phyloP scores from a whole-genome alignment of 1,139 yeast species.

The Blastobotrys apis region DNA sequence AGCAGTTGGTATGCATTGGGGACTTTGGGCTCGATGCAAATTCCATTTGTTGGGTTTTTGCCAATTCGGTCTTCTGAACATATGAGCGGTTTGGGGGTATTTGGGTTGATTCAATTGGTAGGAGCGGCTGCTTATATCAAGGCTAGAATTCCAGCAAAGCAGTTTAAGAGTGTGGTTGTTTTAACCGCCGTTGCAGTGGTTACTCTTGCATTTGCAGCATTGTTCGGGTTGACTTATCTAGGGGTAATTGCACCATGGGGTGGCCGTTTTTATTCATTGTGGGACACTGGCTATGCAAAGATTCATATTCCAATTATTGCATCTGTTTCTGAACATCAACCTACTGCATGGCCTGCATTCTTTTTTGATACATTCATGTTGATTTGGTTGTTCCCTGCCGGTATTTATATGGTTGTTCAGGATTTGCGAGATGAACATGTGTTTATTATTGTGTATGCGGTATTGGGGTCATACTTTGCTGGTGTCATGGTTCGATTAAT shows the following conservation, averaged over 20 bases:
- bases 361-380: slow-evolving; percentile 90
- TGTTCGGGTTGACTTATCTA: slow-evolving; percentile 75
- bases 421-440: slow-evolving; percentile 90
- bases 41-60: slow-evolving; percentile 95
- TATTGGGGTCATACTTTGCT: slow-evolving; percentile 92
- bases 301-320: slow-evolving; percentile 98
- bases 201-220: slow-evolving; percentile 61
- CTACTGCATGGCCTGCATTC: slow-evolving; percentile 99
- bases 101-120: slow-evolving; percentile 88
- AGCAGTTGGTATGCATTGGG: slow-evolving; percentile 97
- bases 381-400: slow-evolving; percentile 98
- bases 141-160: slow-evolving; percentile 64
- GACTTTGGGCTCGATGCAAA: slow-evolving; percentile 96
- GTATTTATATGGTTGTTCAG: slow-evolving; percentile 84
- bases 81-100: slow-evolving; percentile 97
- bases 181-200: slow-evolving; percentile 56
- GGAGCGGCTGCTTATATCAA: slow-evolving; percentile 82
- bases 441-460: slow-evolving; percentile 84
- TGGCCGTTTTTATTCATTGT: slow-evolving; percentile 94
- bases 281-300: slow-evolving; percentile 98
- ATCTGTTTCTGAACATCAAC: slow-evolving; percentile 98
- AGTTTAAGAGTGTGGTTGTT: slow-evolving; percentile 68
- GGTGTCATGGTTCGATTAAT: slow-evolving; percentile 99
- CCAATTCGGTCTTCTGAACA: slow-evolving; percentile 98
- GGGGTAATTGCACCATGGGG: slow-evolving; percentile 99